A percentile compares a stretch with the other conserved stretches of the same genome.
phyloP scores from a whole-genome alignment of 2,329 filamentous ascomycete genomes.

The Trichocomaceae sp. region DNA sequence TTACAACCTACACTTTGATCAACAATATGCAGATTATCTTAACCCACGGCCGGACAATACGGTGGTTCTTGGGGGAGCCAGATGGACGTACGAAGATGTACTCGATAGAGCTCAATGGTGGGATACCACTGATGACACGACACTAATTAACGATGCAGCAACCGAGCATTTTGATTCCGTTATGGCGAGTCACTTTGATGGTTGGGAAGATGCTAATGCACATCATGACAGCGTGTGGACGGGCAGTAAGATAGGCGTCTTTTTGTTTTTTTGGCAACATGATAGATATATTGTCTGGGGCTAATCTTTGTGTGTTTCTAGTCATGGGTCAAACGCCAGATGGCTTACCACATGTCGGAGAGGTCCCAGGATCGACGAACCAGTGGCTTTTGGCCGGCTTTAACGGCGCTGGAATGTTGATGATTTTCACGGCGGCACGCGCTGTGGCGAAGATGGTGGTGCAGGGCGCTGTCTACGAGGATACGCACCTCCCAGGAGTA shows the following conservation, averaged over 20 bases:
- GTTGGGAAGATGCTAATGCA: not conserved
- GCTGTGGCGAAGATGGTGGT: not conserved
- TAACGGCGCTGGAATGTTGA: not conserved
- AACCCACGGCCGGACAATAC: slow-evolving; percentile 40
- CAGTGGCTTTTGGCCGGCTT: not conserved
- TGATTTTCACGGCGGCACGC: not conserved
- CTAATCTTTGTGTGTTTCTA: not conserved
- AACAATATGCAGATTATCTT: slow-evolving; percentile 60
- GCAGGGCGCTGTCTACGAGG: not conserved
- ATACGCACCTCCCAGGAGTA: too few relatives aligned
- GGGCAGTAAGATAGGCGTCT: not conserved
- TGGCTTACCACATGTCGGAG: not conserved
- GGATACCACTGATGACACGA: not conserved
- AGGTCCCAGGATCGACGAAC: not conserved
- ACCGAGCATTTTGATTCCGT: not conserved
- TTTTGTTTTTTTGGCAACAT: too few relatives aligned
- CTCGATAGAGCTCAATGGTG: not conserved
- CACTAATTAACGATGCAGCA: not conserved
- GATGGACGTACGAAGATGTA: not conserved
- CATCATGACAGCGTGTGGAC: not conserved
- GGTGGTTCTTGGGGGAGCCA: not conserved
- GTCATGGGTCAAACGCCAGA: not conserved
- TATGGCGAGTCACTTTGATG: not conserved
- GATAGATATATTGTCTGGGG: not conserved
- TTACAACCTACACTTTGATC: slow-evolving; percentile 56